Conservation (phyloP, 495 filamentous ascomycete genomes). For the Aspergillus avenaceus region DNA sequence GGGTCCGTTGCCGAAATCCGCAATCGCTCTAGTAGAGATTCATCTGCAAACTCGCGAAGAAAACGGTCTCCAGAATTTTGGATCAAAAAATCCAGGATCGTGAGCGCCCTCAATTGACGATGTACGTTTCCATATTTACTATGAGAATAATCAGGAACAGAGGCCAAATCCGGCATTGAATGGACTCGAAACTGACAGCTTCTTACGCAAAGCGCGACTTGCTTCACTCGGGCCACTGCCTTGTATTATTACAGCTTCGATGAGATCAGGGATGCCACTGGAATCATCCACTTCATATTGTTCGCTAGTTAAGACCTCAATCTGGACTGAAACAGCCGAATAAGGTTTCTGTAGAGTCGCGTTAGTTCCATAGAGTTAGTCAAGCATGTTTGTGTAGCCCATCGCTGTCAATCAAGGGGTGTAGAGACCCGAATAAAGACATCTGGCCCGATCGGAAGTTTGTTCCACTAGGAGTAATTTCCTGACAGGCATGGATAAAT, state of each 20-base stretch:
- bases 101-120: slow-evolving; percentile 83
- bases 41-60: slow-evolving; percentile 81
- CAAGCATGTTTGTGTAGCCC: too few relatives aligned
- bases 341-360: slow-evolving; percentile 67
- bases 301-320: slow-evolving; percentile 88
- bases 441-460: not conserved
- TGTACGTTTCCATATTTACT: slow-evolving; percentile 94
- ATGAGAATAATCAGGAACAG: slow-evolving; percentile 10
- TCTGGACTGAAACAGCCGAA: slow-evolving; percentile 88
- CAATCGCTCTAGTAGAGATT: slow-evolving; percentile 88
- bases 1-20: slow-evolving; percentile 82
- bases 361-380: not conserved
- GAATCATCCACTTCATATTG: slow-evolving; percentile 86
- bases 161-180: not conserved
- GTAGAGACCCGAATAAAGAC: too few relatives aligned
- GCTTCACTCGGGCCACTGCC: slow-evolving; percentile 84
- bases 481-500: not conserved
- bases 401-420: too few relatives aligned
- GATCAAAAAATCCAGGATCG: slow-evolving; percentile 88
- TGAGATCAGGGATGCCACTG: slow-evolving; percentile 85
- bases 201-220: slow-evolving; percentile 90
- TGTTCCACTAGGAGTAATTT: not conserved
- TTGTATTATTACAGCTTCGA: slow-evolving; percentile 91
- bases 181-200: slow-evolving; percentile 59
- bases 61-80: slow-evolving; percentile 91